Evolutionary conservation across 192 early-diverging fungal genomes (phyloP), one percentile per base, ranked within the genome.

Genomic region (Rhizophagus prolifer): DNA sequence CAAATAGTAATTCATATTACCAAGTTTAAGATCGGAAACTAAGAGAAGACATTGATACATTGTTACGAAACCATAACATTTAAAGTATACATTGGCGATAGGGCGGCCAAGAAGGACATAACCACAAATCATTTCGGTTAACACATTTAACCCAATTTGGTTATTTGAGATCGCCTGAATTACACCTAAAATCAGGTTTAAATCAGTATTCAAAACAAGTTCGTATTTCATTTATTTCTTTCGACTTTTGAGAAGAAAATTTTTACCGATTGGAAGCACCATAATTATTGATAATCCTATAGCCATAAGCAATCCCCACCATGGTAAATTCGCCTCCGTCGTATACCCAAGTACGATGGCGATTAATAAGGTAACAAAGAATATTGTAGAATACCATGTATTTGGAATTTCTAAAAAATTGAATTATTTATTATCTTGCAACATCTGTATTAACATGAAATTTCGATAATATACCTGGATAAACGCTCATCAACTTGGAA

Each of bases 41-140:
- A 96, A 89, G 30, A 84, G 85, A 30, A 96, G 78, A 54, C 89
- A 91, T 83, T 98, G 95, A 26, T 84, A 82, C 83, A 94, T 85
- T 9, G 90, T 84, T 66, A 84, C 81, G 66, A 82, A 85, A 61
- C 86, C 84, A 47, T 86, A 80, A 21, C 81, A 83, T 82, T 92
- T 92, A 85, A 91, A 92, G 16, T 81, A 81, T 64, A 90, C 85
- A 73, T 84, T 85, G 31, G 78, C 82, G 30, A 88, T 68, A 23
- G 86, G 86, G 44, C 82, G 78, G 23, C 90, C 90, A 28, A 90
- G 89, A 54, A 83, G 69, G 44, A 88, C 8, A 19, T 72, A 72
- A 9, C 91, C 90, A 66, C 85, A 85, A 26, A 92, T 74, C 19
- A 89, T 79, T 83, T 92, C 87, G 28, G 88, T 78, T n/a, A 91